Conservation (phyloP, 495 filamentous ascomycete genomes). For the Gamarada debralockiae region DNA sequence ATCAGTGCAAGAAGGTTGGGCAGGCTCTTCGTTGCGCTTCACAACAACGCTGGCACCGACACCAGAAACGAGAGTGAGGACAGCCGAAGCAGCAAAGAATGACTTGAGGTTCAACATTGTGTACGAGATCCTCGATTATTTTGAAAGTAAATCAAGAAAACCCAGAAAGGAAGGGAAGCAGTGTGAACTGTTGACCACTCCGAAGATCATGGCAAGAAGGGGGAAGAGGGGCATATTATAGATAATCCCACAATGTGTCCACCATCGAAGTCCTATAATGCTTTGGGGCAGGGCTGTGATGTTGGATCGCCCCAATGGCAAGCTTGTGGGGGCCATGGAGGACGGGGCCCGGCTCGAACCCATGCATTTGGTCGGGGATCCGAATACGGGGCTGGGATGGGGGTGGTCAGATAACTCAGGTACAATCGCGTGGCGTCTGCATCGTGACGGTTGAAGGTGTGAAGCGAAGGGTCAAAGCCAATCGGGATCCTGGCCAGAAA, state of each 20-base stretch:
- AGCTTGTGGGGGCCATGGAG: no score
- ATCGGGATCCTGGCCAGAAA: no score
- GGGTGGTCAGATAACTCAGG: no score
- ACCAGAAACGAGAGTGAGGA: slow-evolving; percentile 28
- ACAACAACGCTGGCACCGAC: slow-evolving; percentile 28
- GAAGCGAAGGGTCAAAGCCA: no score
- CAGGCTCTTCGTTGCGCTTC: slow-evolving; percentile 30
- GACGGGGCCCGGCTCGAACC: no score
- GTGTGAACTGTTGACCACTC: background rate
- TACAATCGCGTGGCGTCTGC: no score
- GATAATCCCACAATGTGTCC: background rate
- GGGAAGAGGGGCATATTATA: background rate
- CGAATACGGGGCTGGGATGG: no score
- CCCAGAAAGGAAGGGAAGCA: background rate
- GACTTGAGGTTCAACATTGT: slow-evolving; percentile 23
- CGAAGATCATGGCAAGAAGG: background rate
- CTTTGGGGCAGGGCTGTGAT: no score
- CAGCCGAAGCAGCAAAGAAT: slow-evolving; percentile 24
- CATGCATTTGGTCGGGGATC: no score
- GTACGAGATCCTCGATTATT: background rate
- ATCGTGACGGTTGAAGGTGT: no score
- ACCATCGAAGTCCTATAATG: background rate
- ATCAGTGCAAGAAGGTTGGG: slow-evolving; percentile 30
- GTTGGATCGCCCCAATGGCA: no score
- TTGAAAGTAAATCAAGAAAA: background rate